These are phyloP conservation scores for Pythium sp. DNA, from an alignment of 352 stramenopile genomes.

Conservation along the genomic window DNA sequence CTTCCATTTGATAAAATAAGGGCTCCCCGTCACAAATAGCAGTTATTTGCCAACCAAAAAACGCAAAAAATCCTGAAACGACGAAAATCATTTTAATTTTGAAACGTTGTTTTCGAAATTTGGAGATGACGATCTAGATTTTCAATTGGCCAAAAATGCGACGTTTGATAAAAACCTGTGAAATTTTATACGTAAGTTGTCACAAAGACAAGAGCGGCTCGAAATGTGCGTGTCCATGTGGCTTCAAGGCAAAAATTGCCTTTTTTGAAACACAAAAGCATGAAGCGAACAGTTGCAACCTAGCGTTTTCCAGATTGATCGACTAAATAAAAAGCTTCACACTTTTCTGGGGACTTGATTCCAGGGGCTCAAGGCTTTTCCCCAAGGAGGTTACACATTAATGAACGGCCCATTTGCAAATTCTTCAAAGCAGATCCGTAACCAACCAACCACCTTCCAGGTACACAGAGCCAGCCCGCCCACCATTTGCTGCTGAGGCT, in stretches of 20 bases:
- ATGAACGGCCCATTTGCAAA: neutral
- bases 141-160: slow-evolving; percentile 1
- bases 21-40: neutral
- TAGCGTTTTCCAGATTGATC: neutral
- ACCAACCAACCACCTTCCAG: neutral
- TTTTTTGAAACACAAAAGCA: too few relatives aligned
- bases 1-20: neutral
- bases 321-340: neutral
- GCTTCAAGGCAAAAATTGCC: neutral
- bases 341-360: neutral
- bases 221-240: neutral
- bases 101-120: neutral
- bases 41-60: neutral
- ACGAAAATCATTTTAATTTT: neutral
- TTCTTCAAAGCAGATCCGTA: neutral
- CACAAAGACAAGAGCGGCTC: neutral
- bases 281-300: neutral
- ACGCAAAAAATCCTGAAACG: neutral
- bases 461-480: neutral
- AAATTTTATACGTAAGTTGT: neutral
- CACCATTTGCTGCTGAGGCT: neutral
- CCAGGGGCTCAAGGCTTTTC: too few relatives aligned
- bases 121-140: neutral
- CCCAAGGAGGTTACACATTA: too few relatives aligned
- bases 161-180: neutral